Evolutionary conservation across 352 stramenopile genomes (phyloP), one percentile per base, ranked within the genome.

Genomic region (Pythium rishiriense): DNA sequence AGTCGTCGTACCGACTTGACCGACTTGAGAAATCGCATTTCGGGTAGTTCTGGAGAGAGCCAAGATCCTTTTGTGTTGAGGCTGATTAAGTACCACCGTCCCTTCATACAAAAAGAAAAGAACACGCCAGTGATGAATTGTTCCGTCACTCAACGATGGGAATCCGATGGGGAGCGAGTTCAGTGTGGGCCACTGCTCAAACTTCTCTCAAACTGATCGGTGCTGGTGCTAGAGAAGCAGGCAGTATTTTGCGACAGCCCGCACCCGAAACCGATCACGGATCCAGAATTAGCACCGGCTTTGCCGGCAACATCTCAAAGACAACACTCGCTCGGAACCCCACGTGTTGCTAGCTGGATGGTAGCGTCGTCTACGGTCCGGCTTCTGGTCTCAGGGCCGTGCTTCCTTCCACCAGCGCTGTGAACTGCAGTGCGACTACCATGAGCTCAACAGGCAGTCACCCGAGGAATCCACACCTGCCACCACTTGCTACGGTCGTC

Each of bases 1-100:
- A 14, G 48, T 65, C n/a, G 39, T 59, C 8, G 37, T 46, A 28
- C 48, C 56, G 6, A 54, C 55, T 1, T 62, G 33, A 42, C 7
- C 25, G 2, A 51, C 14, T 15, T 9, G n/a, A 28, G 22, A 24
- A 11, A 39, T 39, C 4, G n/a, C n/a, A n/a, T n/a, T n/a, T n/a
- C n/a, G n/a, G n/a, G n/a, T n/a, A n/a, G n/a, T n/a, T n/a, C n/a
- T n/a, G n/a, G n/a, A n/a, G n/a, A n/a, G n/a, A n/a, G n/a, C n/a
- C n/a, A n/a, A n/a, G n/a, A n/a, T n/a, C n/a, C n/a, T n/a, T n/a
- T 42, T 42, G 9, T 42, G 21, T 43, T 43, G 37, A 11, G 37
- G 5, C 37, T 46, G 39, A 46, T 15, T 21, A 26, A 26, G 4
- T 26, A n/a, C 3, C 42, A 15, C 19, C 31, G 31, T 35, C 10